Base-by-base conservation (phyloP, 2,329 filamentous ascomycete species). In the Arthrobotrys pseudoclavata region DNA sequence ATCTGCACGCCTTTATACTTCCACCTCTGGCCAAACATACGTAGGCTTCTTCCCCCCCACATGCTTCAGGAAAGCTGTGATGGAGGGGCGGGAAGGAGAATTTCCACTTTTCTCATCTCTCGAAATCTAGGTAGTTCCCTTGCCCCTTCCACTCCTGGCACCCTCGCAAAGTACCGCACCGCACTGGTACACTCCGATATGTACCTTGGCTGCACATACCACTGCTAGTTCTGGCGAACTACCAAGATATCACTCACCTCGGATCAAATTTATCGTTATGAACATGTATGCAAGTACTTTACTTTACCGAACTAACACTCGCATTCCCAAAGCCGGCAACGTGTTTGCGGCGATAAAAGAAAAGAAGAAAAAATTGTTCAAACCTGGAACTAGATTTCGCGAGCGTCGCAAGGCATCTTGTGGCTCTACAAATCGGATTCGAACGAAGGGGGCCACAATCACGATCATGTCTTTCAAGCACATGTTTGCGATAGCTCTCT, bases 31-130 rank as follows among this genome's bases (percentile, higher is more conserved):
- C 34, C 20, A n/a, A 60, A 24, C 15, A 37, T 55, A 52, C 63
- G 26, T 47, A 55, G 20, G 34, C 50, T 37, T 20, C 52, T 40
- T 18, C 55, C 31, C 24, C 63, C 55, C 48, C 50, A 72, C 69
- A 60, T 50, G 69, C 48, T 29, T 24, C 20, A 24, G 18, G 37
- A 50, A 45, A 52, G 55, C 55, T 72, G 50, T 72, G 69, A 72
- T 50, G 69, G 69, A 66, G 69, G 69, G 69, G 69, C 48, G 60
- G 69, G 69, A 64, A 72, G 61, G 69, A 64, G 37, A 62, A 66
- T 64, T 72, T 72, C 34, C 26, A 48, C n/a, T 53, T 48, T 60
- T 48, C 37, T 42, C 45, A 71, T 26, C 57, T 52, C 53, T 70
- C 31, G 24, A 55, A 60, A 71, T 45, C 48, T 31, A 45, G 37